Base-by-base conservation (phyloP, 345 rosid genomes). In the Anacardium occidentale region DNA sequence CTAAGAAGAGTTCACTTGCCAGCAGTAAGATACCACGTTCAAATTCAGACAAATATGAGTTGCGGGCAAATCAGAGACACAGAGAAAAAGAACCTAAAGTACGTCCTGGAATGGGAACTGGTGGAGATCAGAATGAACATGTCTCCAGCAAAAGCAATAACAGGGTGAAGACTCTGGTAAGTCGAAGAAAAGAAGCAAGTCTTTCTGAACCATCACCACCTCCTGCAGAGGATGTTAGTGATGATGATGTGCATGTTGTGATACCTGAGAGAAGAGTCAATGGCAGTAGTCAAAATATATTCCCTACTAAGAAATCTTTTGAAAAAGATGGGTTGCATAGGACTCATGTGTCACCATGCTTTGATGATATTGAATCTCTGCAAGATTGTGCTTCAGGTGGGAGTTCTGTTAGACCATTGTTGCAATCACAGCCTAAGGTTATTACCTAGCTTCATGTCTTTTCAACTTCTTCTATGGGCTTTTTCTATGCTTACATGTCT, bases 341-440 rank as follows among this genome's bases (percentile, higher is more conserved):
- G 24, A 69, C 62, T 32, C 66, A 26, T 22, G 45, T 5, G 0
- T 52, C 74, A 53, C 22, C 83, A 50, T 26, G 42, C 71, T 70
- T 71, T 44, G 71, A 74, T 29, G 81, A 72, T 52, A 14, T 63
- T 47, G 59, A 44, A 70, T 26, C 78, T 61, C 79, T 45, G 58
- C 77, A 53, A 44, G 75, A 74, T 66, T 48, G 68, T 68, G 73
- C 64, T 44, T 58, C 77, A 26, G 76, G 70, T 48, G 74, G 71
- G 40, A 75, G 60, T 67, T 47, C 57, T 62, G 60, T 24, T 73
- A 54, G 29, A 15, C 55, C 70, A 14, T 15, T 25, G 61, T 5
- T 56, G 21, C 67, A 3, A 53, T 62, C 82, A 29, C 71, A 65
- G 25, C 64, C 80, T 9, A 81, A 82, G 90, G 88, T 88, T 21